Conservation (phyloP, 176 grass and related monocot genomes). For the Cymbopogon citratus region DNA sequence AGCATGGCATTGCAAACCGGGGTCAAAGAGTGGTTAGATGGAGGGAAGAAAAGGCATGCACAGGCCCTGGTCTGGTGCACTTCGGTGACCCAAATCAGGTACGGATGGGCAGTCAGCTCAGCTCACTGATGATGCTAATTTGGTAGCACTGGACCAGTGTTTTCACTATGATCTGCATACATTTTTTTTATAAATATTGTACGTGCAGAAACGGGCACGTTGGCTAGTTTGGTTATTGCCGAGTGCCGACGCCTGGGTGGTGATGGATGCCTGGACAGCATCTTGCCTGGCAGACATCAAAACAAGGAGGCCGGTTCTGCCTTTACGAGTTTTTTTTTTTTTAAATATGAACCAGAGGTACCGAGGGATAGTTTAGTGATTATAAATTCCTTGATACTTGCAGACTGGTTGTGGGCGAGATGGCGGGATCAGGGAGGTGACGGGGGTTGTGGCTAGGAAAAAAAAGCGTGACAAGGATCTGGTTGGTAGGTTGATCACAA, state of each 20-base stretch:
- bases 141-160: neutral
- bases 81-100: constrained; percentile 35
- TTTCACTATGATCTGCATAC: neutral
- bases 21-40: constrained; percentile 34
- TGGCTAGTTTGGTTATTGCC: too few species aligned
- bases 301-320: neutral
- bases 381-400: neutral
- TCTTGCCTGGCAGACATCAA: too few species aligned
- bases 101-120: constrained; percentile 31
- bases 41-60: constrained; percentile 45
- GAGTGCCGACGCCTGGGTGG: too few species aligned
- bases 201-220: neutral
- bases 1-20: neutral
- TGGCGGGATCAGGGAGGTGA: neutral
- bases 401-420: neutral
- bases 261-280: too few species aligned
- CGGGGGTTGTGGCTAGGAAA: constrained; percentile 8
- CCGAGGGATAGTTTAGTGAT: neutral
- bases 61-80: constrained; percentile 14
- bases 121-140: constrained; percentile 28
- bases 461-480: constrained; percentile 4
- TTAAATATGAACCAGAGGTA: neutral
- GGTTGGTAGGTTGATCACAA: constrained; percentile 36
- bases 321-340: neutral
- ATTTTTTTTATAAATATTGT: neutral